phyloP scores from a whole-genome alignment of 2,329 filamentous ascomycete species.

The Neocatenulostroma microsporum region DNA sequence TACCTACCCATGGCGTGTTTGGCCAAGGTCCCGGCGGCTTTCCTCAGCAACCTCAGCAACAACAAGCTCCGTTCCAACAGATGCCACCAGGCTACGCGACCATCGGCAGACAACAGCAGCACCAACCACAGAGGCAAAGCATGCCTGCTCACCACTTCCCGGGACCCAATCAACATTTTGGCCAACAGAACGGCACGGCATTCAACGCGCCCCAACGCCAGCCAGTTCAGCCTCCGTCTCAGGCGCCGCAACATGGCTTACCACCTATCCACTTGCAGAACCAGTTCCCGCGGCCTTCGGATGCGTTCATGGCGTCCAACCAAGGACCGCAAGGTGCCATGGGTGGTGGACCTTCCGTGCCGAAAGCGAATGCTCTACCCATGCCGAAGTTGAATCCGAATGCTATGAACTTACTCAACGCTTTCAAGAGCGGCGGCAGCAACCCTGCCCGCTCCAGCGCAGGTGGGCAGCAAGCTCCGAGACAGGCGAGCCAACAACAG shows the following conservation, averaged over 20 bases:
- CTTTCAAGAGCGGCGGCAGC: slow-evolving; percentile 46
- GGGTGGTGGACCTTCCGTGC: slow-evolving; percentile 36
- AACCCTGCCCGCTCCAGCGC: not conserved
- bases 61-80: slow-evolving; percentile 6
- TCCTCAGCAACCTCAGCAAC: slow-evolving; percentile 18
- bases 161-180: slow-evolving; percentile 2
- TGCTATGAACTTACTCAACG: slow-evolving; percentile 49
- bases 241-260: too few species aligned
- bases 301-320: slow-evolving; percentile 6
- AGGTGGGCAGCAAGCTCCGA: too few species aligned
- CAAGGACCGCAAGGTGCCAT: slow-evolving; percentile 32
- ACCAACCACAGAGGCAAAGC: slow-evolving; percentile 22
- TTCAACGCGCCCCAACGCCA: slow-evolving; percentile 1
- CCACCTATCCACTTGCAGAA: too few species aligned
- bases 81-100: slow-evolving; percentile 18
- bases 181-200: slow-evolving; percentile 2
- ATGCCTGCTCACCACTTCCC: slow-evolving; percentile 8
- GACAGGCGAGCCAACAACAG: slow-evolving; percentile 30
- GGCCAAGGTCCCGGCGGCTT: slow-evolving; percentile 6
- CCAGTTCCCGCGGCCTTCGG: slow-evolving; percentile 1
- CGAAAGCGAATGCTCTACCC: slow-evolving; percentile 51
- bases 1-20: slow-evolving; percentile 10
- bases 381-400: slow-evolving; percentile 52
- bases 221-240: not conserved
- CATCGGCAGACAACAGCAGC: slow-evolving; percentile 13